A percentile compares a stretch with the other conserved stretches of the same genome.
phyloP scores from a whole-genome alignment of 371 early-diverging fungal species.

The Rhizopus delemar region DNA sequence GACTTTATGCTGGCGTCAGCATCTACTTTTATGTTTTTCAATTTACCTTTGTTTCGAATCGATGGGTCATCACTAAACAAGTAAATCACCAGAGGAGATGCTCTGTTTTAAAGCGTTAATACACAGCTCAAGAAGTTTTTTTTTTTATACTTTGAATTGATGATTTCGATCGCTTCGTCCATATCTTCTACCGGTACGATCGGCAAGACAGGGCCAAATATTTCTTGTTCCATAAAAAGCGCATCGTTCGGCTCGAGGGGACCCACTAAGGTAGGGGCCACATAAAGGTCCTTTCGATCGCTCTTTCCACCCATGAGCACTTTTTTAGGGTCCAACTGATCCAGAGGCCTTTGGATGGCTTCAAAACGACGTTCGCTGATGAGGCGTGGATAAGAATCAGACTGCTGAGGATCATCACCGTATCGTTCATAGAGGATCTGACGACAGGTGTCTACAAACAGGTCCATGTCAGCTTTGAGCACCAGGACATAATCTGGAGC shows the following conservation, averaged over 20 bases:
- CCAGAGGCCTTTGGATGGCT: conserved; percentile 61
- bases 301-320: conserved; percentile 59
- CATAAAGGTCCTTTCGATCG: conserved; percentile 59
- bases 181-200: conserved; percentile 73
- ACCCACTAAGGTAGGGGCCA: conserved; percentile 68
- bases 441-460: conserved; percentile 54
- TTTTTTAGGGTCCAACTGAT: conserved; percentile 38
- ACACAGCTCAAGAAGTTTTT: too few relatives aligned
- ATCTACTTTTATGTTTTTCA: neutral
- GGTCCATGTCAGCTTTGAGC: conserved; percentile 52
- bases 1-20: conserved; percentile 20
- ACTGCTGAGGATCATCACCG: conserved; percentile 47
- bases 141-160: conserved; percentile 61
- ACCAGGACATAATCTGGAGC: conserved; percentile 86
- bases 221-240: conserved; percentile 71
- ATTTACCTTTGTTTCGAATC: conserved; percentile 38
- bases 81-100: conserved; percentile 74
- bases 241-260: conserved; percentile 53
- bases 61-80: conserved; percentile 49
- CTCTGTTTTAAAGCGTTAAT: conserved; percentile 14
- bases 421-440: conserved; percentile 50
- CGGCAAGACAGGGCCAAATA: conserved; percentile 89
- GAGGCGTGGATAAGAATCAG: conserved; percentile 66
- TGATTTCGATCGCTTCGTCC: conserved; percentile 73
- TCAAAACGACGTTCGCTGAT: conserved; percentile 69